Base-by-base conservation (phyloP, 768 basidiomycete genomes). In the Macrolepiota dolichaula region DNA sequence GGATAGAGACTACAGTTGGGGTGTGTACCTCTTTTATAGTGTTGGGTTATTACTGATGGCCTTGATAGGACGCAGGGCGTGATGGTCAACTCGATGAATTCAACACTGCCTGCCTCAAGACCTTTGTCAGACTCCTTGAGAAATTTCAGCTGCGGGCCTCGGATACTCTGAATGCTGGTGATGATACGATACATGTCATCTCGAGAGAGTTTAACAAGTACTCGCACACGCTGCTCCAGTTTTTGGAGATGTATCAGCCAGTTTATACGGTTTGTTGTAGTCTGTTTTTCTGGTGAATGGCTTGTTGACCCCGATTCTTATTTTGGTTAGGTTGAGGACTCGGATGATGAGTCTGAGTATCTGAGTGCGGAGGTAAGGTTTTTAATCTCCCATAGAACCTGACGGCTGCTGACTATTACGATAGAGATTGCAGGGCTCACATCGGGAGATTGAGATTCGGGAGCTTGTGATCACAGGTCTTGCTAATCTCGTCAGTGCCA, bases 181-280 rank as follows among this genome's bases (percentile, higher is more conserved):
- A 91, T 62, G 89, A 91, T 62, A 76, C 81, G 25, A 78, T 81
- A 0, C 89, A 92, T 68, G 84, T 85, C 10, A 83, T 91, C 17
- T 88, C 91, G 1, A 79, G 94, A 25, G 72, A 93, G 27, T 96
- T 96, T 75, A 87, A 87, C 67, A 86, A 86, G 56, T 93, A 94
- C 67, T 85, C 88, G 29, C 79, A 77, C 13, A 78, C 86, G 24
- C 77, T 96, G 47, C 75, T 90, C 29, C 80, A 82, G 64, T 84
- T 84, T 3, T 75, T 91, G 51, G 84, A 85, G 32, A 71, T 79
- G 3, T 81, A 76, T 63, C 82, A 82, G 53, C 64, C 72, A 35
- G 86, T 85, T 17, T 67, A 66, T 53, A 58, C 69, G n/a, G 86
- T 85, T 58, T 49, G 78, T 67, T 15, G 17, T 15, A 0, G 42